Evolutionary conservation across 2,329 filamentous ascomycete species (phyloP), one percentile per base, ranked within the genome.

Genomic region (Fusarium piperis): DNA sequence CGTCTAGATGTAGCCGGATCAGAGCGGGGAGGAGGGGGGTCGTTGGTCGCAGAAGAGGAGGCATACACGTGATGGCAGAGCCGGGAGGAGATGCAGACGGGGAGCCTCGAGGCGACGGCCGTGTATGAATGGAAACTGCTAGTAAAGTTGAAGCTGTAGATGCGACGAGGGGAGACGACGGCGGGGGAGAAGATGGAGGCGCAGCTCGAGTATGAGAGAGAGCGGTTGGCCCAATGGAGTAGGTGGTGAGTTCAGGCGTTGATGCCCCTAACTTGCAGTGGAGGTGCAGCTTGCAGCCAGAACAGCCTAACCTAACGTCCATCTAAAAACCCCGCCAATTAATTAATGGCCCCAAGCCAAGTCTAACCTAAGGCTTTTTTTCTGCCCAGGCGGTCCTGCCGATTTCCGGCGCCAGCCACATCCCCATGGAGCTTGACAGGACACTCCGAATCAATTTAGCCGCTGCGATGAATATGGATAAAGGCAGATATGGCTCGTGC

Each of bases 291-390:
- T 46, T 57, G 35, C 64, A 65, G 64, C 41, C 52, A 57, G 63
- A 23, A 48, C 23, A 48, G 44, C 41, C 41, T 46, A 48, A 30
- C 44, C 44, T 30, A 48, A 48, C 18, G 51, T 15, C 30, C n/a
- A 12, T 60, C 73, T 74, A 75, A 71, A 71, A 72, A 68, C 74
- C 74, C 74, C 74, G 74, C 74, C 72, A 68, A 76, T 74, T 58
- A 68, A 57, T 61, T 32, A 35, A 46, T n/a, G 41, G 23, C 23
- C 23, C 41, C 41, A 3, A 16, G 15, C 41, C 41, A 46, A 46
- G 41, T 26, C 41, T 46, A 28, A 46, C 41, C 55, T 56, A 48
- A 30, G 41, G 46, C 36, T 44, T 26, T 30, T 28, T 16, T 41
- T 44, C 26, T 6, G 39, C 26, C 46, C 41, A 33, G 41, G 26